Evolutionary conservation across 169 alveolate genomes (phyloP), one percentile per base, ranked within the genome.

Genomic region (Plasmodium falciparum): DNA sequence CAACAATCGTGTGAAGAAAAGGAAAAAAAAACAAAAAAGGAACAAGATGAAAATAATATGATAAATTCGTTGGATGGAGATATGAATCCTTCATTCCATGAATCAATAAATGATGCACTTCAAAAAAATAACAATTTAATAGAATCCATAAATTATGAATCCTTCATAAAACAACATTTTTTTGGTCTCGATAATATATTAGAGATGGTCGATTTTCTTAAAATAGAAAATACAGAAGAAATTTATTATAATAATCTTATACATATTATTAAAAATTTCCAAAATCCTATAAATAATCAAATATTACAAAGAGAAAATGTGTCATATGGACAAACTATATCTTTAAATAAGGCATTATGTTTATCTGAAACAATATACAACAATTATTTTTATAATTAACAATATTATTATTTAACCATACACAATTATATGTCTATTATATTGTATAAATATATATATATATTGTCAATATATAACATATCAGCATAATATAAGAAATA

Each of bases 221-320:
- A 78, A 78, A 78, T 78, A 50, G 78, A 78, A 78, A 78, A 78
- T 59, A 65, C 78, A 20, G 89, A 78, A 26, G 26, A 78, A 78
- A 45, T 78, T 50, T 78, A 78, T 56, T 78, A 65, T 49, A 66
- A 66, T 52, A 78, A 59, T 29, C 54, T 78, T 47, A 59, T 78
- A 65, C 65, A 78, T 50, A 78, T 78, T 52, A 26, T 78, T n/a
- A 39, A 71, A 45, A 73, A 52, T n/a, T 78, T 78, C 58, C 61
- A 78, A 78, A 78, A 78, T 15, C 24, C 70, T 2, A 52, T 65
- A 56, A 78, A 78, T 50, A 50, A 58, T 26, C 24, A 39, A 45
- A 66, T 49, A 39, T 76, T 78, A 50, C n/a, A 50, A 47, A 78
- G 33, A 43, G 89, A 78, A 26, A 78, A 78, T 50, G 61, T 78